Evolutionary conservation across 148 eudicot species (phyloP).

Genomic region (Rhododendron simsii): DNA sequence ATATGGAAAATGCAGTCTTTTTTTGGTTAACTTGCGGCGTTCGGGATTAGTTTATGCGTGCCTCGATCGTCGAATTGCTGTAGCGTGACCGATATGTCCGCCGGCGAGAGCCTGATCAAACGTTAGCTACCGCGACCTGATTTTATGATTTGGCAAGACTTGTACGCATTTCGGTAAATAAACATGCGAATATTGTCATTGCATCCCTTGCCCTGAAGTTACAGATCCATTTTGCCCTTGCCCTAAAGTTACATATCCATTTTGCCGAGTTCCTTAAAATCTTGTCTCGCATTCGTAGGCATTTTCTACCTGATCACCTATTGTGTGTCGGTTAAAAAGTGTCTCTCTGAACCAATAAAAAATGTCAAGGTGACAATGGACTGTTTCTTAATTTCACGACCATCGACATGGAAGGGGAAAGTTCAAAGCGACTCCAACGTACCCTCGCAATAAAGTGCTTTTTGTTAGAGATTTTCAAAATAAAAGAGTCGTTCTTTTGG

Average conservation of each 20-base stretch:
- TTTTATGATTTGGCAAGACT: not conserved
- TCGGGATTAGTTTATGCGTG: too few species aligned
- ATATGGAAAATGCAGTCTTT: not conserved
- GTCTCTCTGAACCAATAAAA: not conserved
- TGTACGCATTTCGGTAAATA: not conserved
- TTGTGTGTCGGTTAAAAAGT: not conserved
- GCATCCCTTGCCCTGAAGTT: not conserved
- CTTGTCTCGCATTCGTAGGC: not conserved
- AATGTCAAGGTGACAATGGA: not conserved
- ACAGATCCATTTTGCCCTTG: too few species aligned
- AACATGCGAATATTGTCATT: not conserved
- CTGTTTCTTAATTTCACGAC: not conserved
- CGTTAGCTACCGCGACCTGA: not conserved
- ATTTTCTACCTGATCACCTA: not conserved
- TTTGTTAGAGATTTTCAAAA: too few species aligned
- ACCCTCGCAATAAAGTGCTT: not conserved
- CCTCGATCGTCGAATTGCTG: not conserved
- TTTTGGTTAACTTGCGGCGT: too few species aligned
- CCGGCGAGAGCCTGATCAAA: not conserved
- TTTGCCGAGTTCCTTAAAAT: not conserved
- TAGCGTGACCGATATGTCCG: not conserved
- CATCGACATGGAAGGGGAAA: not conserved
- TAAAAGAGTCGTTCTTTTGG: too few species aligned
- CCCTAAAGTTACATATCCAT: too few species aligned
- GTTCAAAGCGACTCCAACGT: not conserved